Evolutionary conservation across 805 yeast genomes (phyloP).

Genomic region (Saturnispora kantuleensis): DNA sequence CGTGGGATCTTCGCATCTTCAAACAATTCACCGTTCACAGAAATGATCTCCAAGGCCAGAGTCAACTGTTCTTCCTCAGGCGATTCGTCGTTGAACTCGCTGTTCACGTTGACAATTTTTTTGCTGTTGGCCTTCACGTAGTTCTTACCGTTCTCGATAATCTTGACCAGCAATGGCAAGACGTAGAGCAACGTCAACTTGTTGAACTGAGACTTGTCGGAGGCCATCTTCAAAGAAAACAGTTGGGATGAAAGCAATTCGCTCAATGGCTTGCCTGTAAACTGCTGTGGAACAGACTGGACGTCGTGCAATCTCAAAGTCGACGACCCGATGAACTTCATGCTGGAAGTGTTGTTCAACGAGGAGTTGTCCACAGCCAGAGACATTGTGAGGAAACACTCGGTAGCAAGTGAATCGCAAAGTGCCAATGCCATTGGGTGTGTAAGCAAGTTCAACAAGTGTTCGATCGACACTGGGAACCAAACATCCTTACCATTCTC

Average conservation of each 20-base stretch:
- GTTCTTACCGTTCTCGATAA: constrained; percentile 55
- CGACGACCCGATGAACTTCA: constrained; percentile 56
- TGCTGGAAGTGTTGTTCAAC: constrained; percentile 38
- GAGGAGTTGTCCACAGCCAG: constrained; percentile 31
- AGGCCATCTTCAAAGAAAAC: constrained; percentile 63
- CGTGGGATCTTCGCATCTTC: constrained; percentile 63
- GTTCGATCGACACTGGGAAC: constrained; percentile 58
- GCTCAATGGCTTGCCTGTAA: constrained; percentile 40
- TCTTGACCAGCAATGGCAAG: constrained; percentile 62
- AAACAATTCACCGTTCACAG: constrained; percentile 59
- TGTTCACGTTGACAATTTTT: constrained; percentile 38
- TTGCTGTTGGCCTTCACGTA: constrained; percentile 44
- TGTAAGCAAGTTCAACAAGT: constrained; percentile 37
- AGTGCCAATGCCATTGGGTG: constrained; percentile 22
- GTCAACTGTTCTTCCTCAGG: constrained; percentile 82
- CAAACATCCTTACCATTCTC: constrained; percentile 61
- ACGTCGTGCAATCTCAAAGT: constrained; percentile 49
- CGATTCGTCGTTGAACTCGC: constrained; percentile 72
- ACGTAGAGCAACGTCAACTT: constrained; percentile 58
- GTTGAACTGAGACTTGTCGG: constrained; percentile 67
- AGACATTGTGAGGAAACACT: constrained; percentile 48
- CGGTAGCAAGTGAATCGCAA: constrained; percentile 33
- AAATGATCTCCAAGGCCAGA: constrained; percentile 65
- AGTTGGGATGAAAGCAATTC: constrained; percentile 55
- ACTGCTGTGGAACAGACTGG: constrained; percentile 35